Percentiles rank a stretch among this genome's conserved stretches.
phyloP scores from a whole-genome alignment of 441 rosid species.

The Geranium incanum region DNA sequence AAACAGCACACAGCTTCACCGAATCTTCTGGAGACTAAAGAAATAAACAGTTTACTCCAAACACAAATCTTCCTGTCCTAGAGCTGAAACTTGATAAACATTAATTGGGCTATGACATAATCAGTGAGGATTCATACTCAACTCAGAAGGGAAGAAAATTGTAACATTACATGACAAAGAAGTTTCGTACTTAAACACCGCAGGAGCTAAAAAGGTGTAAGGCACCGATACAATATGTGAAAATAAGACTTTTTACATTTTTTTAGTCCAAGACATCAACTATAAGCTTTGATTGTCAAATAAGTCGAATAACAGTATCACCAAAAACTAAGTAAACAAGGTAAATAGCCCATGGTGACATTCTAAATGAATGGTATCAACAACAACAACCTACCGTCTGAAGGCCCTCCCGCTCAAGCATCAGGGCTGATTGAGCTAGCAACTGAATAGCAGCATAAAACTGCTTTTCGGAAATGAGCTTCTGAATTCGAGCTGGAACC shows the following conservation, averaged over 20 bases:
- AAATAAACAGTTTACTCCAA: not conserved
- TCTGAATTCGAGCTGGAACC: conserved; percentile 96
- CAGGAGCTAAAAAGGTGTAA: not conserved
- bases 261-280: not conserved
- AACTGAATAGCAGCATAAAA: conserved; percentile 89
- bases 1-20: conserved; percentile 2
- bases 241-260: not conserved
- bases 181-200: not conserved
- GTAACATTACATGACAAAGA: too few species aligned
- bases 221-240: not conserved
- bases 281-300: conserved; percentile 1
- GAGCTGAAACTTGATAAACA: not conserved
- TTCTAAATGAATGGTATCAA: not conserved
- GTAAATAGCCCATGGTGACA: not conserved
- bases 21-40: not conserved
- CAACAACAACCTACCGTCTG: conserved; percentile 56
- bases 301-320: not conserved
- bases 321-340: conserved; percentile 10
- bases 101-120: not conserved
- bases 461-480: conserved; percentile 85
- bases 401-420: conserved; percentile 99
- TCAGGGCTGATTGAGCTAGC: conserved; percentile 70
- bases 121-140: not conserved
- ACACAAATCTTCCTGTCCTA: not conserved
- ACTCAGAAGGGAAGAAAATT: not conserved